Base-by-base conservation (phyloP, 192 early-diverging fungal genomes). In the Phlyctochytrium bullatum region DNA sequence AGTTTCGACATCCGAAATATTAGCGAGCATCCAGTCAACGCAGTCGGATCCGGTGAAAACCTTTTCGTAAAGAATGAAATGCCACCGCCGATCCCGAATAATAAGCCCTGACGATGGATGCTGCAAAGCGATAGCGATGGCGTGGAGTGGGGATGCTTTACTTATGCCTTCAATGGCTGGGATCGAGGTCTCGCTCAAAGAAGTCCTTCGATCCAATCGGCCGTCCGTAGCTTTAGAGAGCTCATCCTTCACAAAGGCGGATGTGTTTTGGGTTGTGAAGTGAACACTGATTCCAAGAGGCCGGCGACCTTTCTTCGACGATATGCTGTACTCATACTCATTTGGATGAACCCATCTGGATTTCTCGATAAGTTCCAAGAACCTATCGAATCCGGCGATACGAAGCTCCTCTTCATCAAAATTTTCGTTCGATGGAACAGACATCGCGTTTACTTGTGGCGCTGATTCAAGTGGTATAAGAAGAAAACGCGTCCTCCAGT, bases 381-480 rank as follows among this genome's bases (percentile, higher is more conserved):
- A 98, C 52, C 79, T 81, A 61, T 90, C 82, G 77, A 98, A 97
- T 50, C 89, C 87, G 1, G 86, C 91, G 1, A 98, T 71, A 25
- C 97, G 80, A 35, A 91, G 64, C 65, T 98, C 97, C 62, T 98
- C 95, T 2, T 93, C 90, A 61, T 93, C 88, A 54, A 98, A 64
- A 10, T 83, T 58, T 27, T 84, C 82, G 64, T 89, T 85, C 54
- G 77, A 79, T 3, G 83, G 69, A 29, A 82, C 85, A 16, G 79
- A 67, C 59, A 79, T 87, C 23, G 73, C 74, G 35, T 79, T 82
- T n/a, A n/a, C n/a, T 29, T 71, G 61, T 1, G 88, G 80, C 16
- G 90, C 67, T 30, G 75, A 71, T 61, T 94, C 91, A 24, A 85
- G 60, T 1, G 97, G 97, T 47, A 98, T 90, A 28, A 98, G 73